phyloP scores from a whole-genome alignment of 306 rosid genomes.

The Fragaria vesca region DNA sequence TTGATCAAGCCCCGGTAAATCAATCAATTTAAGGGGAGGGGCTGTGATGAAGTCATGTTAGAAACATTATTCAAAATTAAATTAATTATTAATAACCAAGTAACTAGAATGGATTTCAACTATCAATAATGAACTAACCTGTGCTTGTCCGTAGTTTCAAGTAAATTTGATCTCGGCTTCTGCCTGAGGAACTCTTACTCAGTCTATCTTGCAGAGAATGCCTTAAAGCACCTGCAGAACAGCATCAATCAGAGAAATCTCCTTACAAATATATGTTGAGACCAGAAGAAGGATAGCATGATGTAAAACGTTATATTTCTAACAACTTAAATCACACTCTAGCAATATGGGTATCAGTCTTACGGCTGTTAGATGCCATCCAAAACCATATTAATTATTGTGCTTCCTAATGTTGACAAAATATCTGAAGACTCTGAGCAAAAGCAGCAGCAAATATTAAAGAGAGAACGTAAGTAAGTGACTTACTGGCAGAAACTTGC shows the following conservation, averaged over 20 bases:
- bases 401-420: not conserved
- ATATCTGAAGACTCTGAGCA: not conserved
- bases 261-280: slow-evolving; percentile 7
- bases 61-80: not conserved
- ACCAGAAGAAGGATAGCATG: slow-evolving; percentile 7
- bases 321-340: not conserved
- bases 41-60: slow-evolving; percentile 44
- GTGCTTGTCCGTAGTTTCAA: slow-evolving; percentile 91
- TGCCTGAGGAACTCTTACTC: slow-evolving; percentile 72
- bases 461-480: not conserved
- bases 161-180: slow-evolving; percentile 76
- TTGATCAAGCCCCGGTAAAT: slow-evolving; percentile 97
- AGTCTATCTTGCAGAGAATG: slow-evolving; percentile 93
- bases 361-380: not conserved
- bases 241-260: slow-evolving; percentile 23
- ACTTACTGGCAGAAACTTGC: slow-evolving; percentile 97
- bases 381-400: not conserved
- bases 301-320: not conserved
- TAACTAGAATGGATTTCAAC: slow-evolving; percentile 11
- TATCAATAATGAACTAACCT: slow-evolving; percentile 50
- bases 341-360: not conserved
- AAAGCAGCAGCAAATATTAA: not conserved
- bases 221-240: slow-evolving; percentile 74
- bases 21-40: slow-evolving; percentile 90
- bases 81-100: not conserved